Percentiles rank a stretch among this genome's conserved stretches.
These are phyloP conservation scores for Fusarium sp. DNA, from an alignment of 2,329 filamentous ascomycete species.

Conservation along the genomic window DNA sequence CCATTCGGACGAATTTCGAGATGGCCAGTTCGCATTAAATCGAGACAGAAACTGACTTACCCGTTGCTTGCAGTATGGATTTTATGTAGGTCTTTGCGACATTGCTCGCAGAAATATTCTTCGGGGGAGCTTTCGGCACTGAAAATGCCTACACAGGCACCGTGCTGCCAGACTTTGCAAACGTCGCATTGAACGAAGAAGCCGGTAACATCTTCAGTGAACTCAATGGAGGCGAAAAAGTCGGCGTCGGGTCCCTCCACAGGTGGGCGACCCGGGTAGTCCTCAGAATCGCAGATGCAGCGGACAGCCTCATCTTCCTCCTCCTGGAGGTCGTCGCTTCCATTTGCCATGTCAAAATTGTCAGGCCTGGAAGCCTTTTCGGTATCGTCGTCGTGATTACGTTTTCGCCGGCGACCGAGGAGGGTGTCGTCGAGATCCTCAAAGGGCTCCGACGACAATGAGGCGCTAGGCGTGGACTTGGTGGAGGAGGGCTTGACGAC, in stretches of 20 bases:
- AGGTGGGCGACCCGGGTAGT: slow-evolving; percentile 87
- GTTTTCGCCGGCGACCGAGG: slow-evolving; percentile 83
- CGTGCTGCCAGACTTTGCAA: slow-evolving; percentile 99
- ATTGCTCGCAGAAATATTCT: slow-evolving; percentile 98
- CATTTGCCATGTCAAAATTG: slow-evolving; percentile 67
- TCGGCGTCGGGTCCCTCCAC: slow-evolving; percentile 70
- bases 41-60: slow-evolving; percentile 66
- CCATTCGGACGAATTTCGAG: not conserved
- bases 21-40: not conserved
- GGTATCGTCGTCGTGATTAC: slow-evolving; percentile 73
- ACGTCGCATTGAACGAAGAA: slow-evolving; percentile 98
- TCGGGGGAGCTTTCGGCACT: slow-evolving; percentile 93
- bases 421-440: slow-evolving; percentile 78
- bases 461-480: slow-evolving; percentile 81
- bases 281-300: slow-evolving; percentile 93
- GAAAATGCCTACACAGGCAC: slow-evolving; percentile 96
- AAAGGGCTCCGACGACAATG: slow-evolving; percentile 75
- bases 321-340: slow-evolving; percentile 75
- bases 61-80: slow-evolving; percentile 84
- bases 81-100: slow-evolving; percentile 90
- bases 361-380: slow-evolving; percentile 59
- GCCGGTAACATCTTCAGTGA: slow-evolving; percentile 88
- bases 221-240: slow-evolving; percentile 69
- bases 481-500: slow-evolving; percentile 78
- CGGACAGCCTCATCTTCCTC: slow-evolving; percentile 95